These are phyloP conservation scores for Aspergillus funiculosus DNA, from an alignment of 495 filamentous ascomycete genomes.

Conservation along the genomic window DNA sequence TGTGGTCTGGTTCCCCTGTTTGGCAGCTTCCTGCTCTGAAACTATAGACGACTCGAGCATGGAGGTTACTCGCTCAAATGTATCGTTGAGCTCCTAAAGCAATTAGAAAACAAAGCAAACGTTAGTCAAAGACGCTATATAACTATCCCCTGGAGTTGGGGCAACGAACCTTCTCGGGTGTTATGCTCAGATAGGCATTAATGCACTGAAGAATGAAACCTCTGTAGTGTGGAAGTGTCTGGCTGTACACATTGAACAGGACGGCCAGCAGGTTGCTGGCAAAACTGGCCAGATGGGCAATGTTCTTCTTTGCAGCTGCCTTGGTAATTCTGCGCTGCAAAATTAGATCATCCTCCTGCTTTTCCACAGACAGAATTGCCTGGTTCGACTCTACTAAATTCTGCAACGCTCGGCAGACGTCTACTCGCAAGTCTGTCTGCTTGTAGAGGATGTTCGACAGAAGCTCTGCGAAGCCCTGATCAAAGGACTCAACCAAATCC, in stretches of 20 bases:
- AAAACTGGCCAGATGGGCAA: conserved; percentile 70
- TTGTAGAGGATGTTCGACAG: conserved; percentile 86
- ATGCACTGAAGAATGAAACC: conserved; percentile 88
- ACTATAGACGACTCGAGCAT: conserved; percentile 72
- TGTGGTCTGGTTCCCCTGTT: conserved; percentile 54
- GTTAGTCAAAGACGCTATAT: conserved; percentile 7
- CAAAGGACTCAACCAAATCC: conserved; percentile 70
- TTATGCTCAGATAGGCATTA: conserved; percentile 88
- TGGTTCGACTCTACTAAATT: conserved; percentile 88
- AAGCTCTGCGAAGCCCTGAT: conserved; percentile 87
- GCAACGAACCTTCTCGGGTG: conserved; percentile 50
- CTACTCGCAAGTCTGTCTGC: conserved; percentile 77
- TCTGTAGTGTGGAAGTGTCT: conserved; percentile 86
- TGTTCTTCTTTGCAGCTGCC: conserved; percentile 64
- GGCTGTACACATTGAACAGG: conserved; percentile 95
- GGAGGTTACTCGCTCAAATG: conserved; percentile 74
- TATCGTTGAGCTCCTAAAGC: conserved; percentile 68
- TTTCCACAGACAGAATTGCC: conserved; percentile 56
- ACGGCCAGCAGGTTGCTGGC: conserved; percentile 86
- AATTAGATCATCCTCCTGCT: conserved; percentile 61
- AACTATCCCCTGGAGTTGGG: no score
- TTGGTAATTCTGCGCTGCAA: conserved; percentile 68
- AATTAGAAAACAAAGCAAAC: no score
- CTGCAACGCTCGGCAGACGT: conserved; percentile 80
- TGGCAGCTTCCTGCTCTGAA: conserved; percentile 47